A percentile compares a stretch with the other conserved stretches of the same genome.
These are phyloP conservation scores for Trichoderma arundinaceum DNA, from an alignment of 2,329 filamentous ascomycete genomes.

Conservation along the genomic window DNA sequence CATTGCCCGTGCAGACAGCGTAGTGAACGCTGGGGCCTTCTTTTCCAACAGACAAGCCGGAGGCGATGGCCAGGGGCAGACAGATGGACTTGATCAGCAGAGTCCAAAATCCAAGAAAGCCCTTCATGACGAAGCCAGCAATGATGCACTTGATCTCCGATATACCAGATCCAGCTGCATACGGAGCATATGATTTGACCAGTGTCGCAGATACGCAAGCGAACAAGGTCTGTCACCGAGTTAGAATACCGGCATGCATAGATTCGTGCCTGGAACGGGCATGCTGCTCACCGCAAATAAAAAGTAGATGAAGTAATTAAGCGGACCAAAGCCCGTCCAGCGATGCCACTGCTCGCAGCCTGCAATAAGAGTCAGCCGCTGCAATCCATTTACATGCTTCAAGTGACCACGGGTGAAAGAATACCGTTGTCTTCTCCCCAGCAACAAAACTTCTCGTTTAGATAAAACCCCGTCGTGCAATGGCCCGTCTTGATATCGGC, in stretches of 20 bases:
- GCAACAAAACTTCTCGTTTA: constrained; percentile 97
- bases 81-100: constrained; percentile 92
- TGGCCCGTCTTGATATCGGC: constrained; percentile 96
- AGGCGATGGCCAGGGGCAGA: constrained; percentile 89
- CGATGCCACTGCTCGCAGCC: constrained; percentile 86
- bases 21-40: constrained; percentile 99
- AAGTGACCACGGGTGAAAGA: neutral
- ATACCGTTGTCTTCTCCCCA: constrained; percentile 89
- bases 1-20: constrained; percentile 95
- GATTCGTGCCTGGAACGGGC: neutral
- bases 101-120: constrained; percentile 90
- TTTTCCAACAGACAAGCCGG: constrained; percentile 92
- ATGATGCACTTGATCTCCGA: constrained; percentile 99
- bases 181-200: constrained; percentile 91
- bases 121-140: constrained; percentile 98
- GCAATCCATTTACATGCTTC: neutral
- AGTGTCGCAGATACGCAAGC: constrained; percentile 81
- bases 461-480: constrained; percentile 92
- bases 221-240: constrained; percentile 66
- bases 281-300: constrained; percentile 70
- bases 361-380: constrained; percentile 43
- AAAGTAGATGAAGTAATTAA: constrained; percentile 90
- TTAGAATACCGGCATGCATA: constrained; percentile 25
- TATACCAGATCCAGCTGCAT: constrained; percentile 94
- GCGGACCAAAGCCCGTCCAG: constrained; percentile 78